These are phyloP conservation scores for Ceratocystis destructans DNA, from an alignment of 2,329 filamentous ascomycete genomes.

Conservation along the genomic window DNA sequence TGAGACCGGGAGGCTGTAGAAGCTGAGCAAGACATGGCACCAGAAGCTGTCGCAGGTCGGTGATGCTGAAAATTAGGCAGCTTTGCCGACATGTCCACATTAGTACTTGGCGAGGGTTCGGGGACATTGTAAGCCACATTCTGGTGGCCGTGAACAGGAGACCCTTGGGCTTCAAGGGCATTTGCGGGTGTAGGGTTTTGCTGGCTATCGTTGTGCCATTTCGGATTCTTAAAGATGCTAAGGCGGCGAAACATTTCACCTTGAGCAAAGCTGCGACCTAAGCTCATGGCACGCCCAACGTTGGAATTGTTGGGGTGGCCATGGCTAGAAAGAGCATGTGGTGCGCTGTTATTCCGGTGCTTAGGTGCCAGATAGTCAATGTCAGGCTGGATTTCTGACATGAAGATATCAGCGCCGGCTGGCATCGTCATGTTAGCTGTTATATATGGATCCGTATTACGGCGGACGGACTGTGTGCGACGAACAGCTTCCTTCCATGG, in stretches of 20 bases:
- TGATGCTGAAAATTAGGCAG: neutral
- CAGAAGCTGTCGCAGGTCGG: slow-evolving; percentile 14
- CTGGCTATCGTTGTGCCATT: neutral
- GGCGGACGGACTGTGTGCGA: slow-evolving; percentile 22
- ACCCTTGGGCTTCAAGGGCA: neutral
- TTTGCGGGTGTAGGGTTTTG: neutral
- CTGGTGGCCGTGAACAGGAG: neutral
- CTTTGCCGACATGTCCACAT: neutral
- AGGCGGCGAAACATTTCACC: slow-evolving; percentile 16
- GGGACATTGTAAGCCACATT: neutral
- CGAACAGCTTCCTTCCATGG: slow-evolving; percentile 32
- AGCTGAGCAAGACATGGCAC: slow-evolving; percentile 5
- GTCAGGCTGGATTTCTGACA: slow-evolving; percentile 38
- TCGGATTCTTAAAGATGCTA: slow-evolving; percentile 18
- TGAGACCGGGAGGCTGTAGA: slow-evolving; percentile 16
- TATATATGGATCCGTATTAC: slow-evolving; percentile 13
- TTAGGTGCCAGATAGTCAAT: slow-evolving; percentile 40
- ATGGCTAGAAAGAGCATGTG: slow-evolving; percentile 11
- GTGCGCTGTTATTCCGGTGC: slow-evolving; percentile 22
- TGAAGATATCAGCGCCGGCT: neutral
- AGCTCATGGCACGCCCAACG: slow-evolving; percentile 15
- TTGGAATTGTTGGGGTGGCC: slow-evolving; percentile 10
- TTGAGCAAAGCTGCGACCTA: slow-evolving; percentile 18
- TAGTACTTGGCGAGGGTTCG: neutral
- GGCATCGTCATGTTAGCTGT: slow-evolving; percentile 3